These are phyloP conservation scores for Cynara cardunculus DNA, from an alignment of 129 eudicot genomes.

Conservation along the genomic window DNA sequence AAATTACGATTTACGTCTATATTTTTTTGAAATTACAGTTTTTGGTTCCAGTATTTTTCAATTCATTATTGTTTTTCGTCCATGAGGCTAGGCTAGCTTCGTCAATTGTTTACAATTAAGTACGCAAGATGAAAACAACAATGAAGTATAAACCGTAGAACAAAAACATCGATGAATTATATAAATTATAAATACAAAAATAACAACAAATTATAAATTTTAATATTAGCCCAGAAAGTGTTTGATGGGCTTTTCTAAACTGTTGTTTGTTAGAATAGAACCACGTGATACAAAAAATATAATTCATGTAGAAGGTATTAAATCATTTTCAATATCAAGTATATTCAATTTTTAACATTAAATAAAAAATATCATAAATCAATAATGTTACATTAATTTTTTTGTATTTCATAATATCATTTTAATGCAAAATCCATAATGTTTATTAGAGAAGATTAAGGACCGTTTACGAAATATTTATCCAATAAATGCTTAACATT, in stretches of 20 bases:
- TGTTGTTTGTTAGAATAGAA: not conserved
- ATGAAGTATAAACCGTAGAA: not conserved
- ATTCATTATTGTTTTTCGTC: not conserved
- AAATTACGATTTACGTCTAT: not conserved
- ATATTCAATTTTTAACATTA: too few species aligned
- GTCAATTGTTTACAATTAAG: not conserved
- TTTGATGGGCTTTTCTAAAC: not conserved
- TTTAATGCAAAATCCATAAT: not conserved
- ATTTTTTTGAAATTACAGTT: not conserved
- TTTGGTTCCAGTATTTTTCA: too few species aligned
- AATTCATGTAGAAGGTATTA: too few species aligned
- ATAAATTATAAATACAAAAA: not conserved
- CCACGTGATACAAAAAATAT: too few species aligned
- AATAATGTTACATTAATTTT: not conserved
- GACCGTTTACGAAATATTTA: too few species aligned
- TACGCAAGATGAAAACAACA: not conserved
- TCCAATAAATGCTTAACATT: too few species aligned
- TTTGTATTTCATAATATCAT: too few species aligned
- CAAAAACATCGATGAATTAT: not conserved
- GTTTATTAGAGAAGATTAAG: not conserved
- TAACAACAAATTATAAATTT: not conserved
- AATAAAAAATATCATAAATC: too few species aligned
- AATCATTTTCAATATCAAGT: not conserved
- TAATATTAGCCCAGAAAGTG: not conserved
- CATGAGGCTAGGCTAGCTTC: not conserved